These are phyloP conservation scores for Daldinia decipiens DNA, from an alignment of 495 filamentous ascomycete genomes.

Conservation along the genomic window DNA sequence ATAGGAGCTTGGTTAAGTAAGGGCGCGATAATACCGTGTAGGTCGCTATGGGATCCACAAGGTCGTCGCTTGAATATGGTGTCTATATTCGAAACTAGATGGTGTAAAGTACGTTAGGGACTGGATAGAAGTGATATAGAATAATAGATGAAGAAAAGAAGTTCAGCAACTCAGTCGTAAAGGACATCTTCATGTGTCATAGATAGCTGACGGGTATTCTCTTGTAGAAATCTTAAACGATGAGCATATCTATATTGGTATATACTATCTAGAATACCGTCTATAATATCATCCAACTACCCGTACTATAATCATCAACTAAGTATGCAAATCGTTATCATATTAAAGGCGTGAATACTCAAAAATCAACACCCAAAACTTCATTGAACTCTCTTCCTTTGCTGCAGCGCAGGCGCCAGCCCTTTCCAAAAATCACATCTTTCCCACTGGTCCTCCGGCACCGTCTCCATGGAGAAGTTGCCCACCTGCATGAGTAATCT, in stretches of 20 bases:
- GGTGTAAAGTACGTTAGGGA: not conserved
- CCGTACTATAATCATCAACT: not conserved
- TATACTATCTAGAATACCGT: not conserved
- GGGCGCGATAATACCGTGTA: slow-evolving; percentile 43
- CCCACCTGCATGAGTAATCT: slow-evolving; percentile 51
- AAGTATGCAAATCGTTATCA: slow-evolving; percentile 1
- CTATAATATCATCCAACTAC: not conserved
- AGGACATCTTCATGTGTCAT: not conserved
- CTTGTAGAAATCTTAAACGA: not conserved
- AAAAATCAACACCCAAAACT: not conserved
- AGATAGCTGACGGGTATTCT: not conserved
- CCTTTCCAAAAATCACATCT: slow-evolving; percentile 64
- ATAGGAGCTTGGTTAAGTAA: slow-evolving; percentile 5
- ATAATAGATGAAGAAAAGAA: not conserved
- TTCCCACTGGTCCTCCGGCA: slow-evolving; percentile 46
- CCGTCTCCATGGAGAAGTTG: slow-evolving; percentile 49
- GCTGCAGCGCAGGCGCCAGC: slow-evolving; percentile 53
- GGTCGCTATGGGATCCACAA: slow-evolving; percentile 45
- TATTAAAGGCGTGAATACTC: not conserved
- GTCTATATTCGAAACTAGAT: slow-evolving; percentile 42
- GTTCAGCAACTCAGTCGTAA: not conserved
- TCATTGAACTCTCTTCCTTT: slow-evolving; percentile 26
- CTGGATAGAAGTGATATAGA: not conserved
- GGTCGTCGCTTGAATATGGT: slow-evolving; percentile 42
- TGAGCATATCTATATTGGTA: not conserved